These are phyloP conservation scores for Pinus albicaulis DNA, from an alignment of 75 land plant genomes.

Conservation along the genomic window DNA sequence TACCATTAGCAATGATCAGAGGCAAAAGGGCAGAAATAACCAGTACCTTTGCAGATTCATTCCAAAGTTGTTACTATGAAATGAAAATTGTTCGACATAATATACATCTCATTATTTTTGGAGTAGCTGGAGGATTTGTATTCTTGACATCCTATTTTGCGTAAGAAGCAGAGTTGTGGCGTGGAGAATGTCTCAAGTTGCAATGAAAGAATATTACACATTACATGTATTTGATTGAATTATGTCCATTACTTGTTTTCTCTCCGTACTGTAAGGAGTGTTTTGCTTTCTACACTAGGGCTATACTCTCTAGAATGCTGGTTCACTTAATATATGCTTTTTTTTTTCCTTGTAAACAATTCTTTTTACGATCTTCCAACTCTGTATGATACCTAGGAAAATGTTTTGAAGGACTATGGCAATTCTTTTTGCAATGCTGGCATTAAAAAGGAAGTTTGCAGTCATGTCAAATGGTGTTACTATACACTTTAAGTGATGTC, in stretches of 20 bases:
- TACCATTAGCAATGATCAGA: slow-evolving; percentile 34
- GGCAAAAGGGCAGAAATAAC: not conserved
- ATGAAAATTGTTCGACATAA: not conserved
- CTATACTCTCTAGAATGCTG: too few relatives aligned
- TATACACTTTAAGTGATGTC: too few relatives aligned
- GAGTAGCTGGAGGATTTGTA: not conserved
- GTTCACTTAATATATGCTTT: too few relatives aligned
- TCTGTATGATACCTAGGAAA: too few relatives aligned
- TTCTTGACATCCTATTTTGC: not conserved
- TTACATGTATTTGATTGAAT: not conserved
- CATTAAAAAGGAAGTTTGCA: too few relatives aligned
- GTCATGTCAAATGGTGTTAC: too few relatives aligned
- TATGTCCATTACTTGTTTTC: not conserved
- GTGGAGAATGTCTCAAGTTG: not conserved
- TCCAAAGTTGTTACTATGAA: not conserved
- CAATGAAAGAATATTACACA: not conserved
- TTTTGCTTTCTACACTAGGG: too few relatives aligned
- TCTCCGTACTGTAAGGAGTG: too few relatives aligned
- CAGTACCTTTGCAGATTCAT: not conserved
- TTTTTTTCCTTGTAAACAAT: too few relatives aligned
- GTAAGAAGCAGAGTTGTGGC: not conserved
- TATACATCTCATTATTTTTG: not conserved
- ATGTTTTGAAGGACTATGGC: too few relatives aligned
- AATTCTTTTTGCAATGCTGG: too few relatives aligned
- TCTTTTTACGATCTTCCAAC: too few relatives aligned